A percentile compares a stretch with the other conserved stretches of the same genome.
Conservation (phyloP, 345 rosid genomes). For the Triadica sebifera region DNA sequence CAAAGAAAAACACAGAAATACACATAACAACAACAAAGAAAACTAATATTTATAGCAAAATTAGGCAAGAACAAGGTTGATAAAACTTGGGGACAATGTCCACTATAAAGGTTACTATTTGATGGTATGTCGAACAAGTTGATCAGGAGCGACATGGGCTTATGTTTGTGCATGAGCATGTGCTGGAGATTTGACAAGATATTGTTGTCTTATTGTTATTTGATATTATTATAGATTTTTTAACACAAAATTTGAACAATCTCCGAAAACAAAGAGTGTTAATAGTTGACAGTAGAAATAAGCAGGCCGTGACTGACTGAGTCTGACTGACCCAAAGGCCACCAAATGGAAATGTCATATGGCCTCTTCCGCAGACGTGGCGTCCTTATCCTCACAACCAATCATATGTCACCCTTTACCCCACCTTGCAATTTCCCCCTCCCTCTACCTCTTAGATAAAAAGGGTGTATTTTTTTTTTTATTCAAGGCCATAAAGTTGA, state of each 20-base stretch:
- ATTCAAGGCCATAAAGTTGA: too few relatives aligned
- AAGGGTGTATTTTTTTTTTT: too few relatives aligned
- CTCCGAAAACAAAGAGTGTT: too few relatives aligned
- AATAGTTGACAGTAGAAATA: too few relatives aligned
- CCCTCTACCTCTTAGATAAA: too few relatives aligned
- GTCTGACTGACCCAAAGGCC: too few relatives aligned
- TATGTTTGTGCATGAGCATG: background rate
- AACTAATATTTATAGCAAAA: background rate
- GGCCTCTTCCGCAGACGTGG: conserved; percentile 24
- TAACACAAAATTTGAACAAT: too few relatives aligned
- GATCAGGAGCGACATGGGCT: background rate
- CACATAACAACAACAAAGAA: background rate
- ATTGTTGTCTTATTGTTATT: background rate
- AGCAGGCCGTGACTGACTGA: too few relatives aligned
- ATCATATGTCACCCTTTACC: conserved; percentile 5
- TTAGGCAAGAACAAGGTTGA: conserved; percentile 1
- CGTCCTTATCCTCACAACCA: conserved; percentile 31
- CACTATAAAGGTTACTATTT: background rate
- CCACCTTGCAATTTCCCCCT: conserved; percentile 9
- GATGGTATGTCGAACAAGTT: background rate
- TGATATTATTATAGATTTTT: background rate
- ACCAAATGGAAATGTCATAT: conserved; percentile 9
- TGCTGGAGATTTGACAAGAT: background rate
- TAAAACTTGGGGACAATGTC: conserved; percentile 6
- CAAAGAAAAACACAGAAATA: background rate